Conservation (phyloP, 192 early-diverging fungal species). For the Linnemannia schmuckeri region DNA sequence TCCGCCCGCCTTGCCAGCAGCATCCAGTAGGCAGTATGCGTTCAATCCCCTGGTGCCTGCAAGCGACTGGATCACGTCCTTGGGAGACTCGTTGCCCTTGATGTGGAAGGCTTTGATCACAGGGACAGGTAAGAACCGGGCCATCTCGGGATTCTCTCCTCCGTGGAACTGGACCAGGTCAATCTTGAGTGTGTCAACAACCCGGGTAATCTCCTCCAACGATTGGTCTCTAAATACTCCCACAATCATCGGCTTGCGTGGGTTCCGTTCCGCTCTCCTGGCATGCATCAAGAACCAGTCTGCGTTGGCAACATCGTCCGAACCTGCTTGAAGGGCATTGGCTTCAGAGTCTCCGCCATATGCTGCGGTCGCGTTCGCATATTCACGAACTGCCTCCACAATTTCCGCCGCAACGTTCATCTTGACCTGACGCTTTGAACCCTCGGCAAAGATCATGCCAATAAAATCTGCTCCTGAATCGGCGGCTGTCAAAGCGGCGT, state of each 20-base stretch:
- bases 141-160: slow-evolving; percentile 73
- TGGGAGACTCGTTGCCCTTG: slow-evolving; percentile 61
- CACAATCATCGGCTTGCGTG: slow-evolving; percentile 83
- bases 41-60: slow-evolving; percentile 60
- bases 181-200: slow-evolving; percentile 74
- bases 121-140: slow-evolving; percentile 81
- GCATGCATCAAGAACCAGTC: slow-evolving; percentile 70
- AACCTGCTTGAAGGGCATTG: neutral
- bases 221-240: slow-evolving; percentile 95
- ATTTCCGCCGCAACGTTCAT: slow-evolving; percentile 77
- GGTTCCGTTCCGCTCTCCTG: slow-evolving; percentile 49
- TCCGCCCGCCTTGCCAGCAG: slow-evolving; percentile 68
- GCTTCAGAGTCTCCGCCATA: neutral
- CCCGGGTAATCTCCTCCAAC: slow-evolving; percentile 78
- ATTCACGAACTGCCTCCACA: slow-evolving; percentile 72
- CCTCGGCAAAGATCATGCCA: slow-evolving; percentile 93
- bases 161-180: slow-evolving; percentile 98
- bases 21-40: slow-evolving; percentile 70
- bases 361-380: slow-evolving; percentile 39
- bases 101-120: slow-evolving; percentile 94
- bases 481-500: slow-evolving; percentile 84
- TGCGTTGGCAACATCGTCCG: slow-evolving; percentile 24
- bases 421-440: slow-evolving; percentile 83
- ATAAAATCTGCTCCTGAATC: slow-evolving; percentile 89
- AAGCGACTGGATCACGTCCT: slow-evolving; percentile 61